These are phyloP conservation scores for Balamuthia mandrillaris DNA, from an alignment of 208 protist species.

Conservation along the genomic window DNA sequence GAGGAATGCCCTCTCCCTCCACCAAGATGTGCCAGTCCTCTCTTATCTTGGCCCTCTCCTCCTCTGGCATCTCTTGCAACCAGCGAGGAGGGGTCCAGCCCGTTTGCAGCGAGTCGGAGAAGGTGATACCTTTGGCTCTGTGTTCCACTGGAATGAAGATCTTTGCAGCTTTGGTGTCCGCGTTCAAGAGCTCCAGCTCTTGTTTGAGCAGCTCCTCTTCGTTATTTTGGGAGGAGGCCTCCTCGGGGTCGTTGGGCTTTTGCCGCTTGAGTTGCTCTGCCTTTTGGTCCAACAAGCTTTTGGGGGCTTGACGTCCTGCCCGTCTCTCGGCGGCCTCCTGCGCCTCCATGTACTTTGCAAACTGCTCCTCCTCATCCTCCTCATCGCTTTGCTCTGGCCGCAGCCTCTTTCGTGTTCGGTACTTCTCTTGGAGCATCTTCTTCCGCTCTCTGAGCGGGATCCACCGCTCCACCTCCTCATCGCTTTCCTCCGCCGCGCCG, in stretches of 20 bases:
- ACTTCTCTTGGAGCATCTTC: conserved; percentile 19
- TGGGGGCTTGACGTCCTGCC: neutral
- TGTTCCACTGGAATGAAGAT: conserved; percentile 3
- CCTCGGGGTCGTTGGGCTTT: neutral
- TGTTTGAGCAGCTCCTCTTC: neutral
- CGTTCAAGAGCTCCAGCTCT: neutral
- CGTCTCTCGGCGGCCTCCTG: neutral
- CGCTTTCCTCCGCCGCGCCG: neutral
- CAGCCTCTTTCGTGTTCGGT: neutral
- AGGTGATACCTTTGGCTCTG: conserved; percentile 17
- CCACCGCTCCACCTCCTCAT: neutral
- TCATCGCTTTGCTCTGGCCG: neutral
- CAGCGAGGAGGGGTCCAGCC: conserved; percentile 8
- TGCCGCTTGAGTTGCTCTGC: neutral
- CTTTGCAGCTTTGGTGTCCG: conserved; percentile 1
- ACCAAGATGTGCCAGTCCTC: conserved; percentile 74
- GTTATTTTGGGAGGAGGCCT: neutral
- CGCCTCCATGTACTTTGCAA: neutral
- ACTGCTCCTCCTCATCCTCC: neutral
- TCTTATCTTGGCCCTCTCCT: conserved; percentile 51
- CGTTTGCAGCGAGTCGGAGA: neutral
- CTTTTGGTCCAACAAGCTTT: conserved; percentile 21
- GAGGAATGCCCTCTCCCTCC: conserved; percentile 73
- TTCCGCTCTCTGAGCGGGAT: conserved; percentile 21
- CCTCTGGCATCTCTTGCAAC: conserved; percentile 40